Percentiles rank a stretch among this genome's conserved stretches.
phyloP scores from a whole-genome alignment of 1,139 yeast genomes.

The Kluyveromyces sp. region DNA sequence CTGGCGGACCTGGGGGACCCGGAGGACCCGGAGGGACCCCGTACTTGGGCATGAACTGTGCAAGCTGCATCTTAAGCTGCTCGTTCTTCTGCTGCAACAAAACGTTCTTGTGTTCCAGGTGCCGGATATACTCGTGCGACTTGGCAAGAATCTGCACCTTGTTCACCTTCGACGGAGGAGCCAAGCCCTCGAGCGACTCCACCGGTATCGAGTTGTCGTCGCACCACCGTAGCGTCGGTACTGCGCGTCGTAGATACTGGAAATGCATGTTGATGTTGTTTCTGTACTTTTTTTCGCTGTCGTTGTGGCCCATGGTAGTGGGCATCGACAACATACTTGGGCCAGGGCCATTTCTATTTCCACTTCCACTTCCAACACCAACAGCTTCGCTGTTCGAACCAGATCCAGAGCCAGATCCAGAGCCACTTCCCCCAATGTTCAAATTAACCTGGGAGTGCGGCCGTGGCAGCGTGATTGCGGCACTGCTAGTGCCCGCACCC shows the following conservation, averaged over 20 bases:
- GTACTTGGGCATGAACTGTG: neutral
- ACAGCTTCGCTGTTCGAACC: neutral
- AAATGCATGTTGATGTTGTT: slow-evolving; percentile 3
- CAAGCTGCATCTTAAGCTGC: slow-evolving; percentile 1
- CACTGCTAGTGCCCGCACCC: neutral
- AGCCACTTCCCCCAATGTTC: too few relatives aligned
- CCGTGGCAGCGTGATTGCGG: neutral
- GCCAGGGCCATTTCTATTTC: neutral
- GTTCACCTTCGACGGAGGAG: slow-evolving; percentile 4
- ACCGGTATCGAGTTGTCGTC: slow-evolving; percentile 4
- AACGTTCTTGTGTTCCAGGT: slow-evolving; percentile 12
- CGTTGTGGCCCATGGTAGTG: slow-evolving; percentile 2
- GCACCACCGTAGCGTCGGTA: slow-evolving; percentile 6
- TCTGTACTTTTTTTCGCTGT: slow-evolving; percentile 4
- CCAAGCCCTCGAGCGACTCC: slow-evolving; percentile 5
- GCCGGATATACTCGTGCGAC: slow-evolving; percentile 9
- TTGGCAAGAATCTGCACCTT: slow-evolving; percentile 4
- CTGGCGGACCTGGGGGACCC: too few relatives aligned
- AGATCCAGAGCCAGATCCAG: too few relatives aligned
- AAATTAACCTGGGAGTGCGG: too few relatives aligned
- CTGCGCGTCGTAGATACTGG: neutral
- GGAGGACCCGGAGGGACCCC: neutral
- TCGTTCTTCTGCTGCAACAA: slow-evolving; percentile 2
- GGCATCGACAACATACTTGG: neutral
- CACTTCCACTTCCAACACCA: neutral